phyloP scores from a whole-genome alignment of 768 basidiomycete species.

The Russula compacta region DNA sequence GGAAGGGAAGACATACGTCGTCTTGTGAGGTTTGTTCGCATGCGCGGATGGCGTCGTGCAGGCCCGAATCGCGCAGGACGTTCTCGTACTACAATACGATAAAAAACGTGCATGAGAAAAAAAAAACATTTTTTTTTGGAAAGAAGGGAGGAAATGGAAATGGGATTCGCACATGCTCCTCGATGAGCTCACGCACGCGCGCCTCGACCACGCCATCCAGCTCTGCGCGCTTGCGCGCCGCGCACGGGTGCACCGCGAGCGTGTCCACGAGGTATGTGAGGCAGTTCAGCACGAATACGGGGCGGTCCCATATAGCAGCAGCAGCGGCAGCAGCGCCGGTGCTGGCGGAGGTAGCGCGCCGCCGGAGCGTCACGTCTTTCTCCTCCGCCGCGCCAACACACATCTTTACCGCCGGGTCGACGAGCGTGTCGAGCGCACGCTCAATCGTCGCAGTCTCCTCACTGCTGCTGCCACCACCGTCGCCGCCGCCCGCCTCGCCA shows the following conservation, averaged over 20 bases:
- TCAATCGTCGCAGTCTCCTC: conserved; percentile 38
- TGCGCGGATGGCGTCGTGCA: conserved; percentile 38
- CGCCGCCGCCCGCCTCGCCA: conserved; percentile 8
- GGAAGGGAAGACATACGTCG: conserved; percentile 28
- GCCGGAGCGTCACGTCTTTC: conserved; percentile 56
- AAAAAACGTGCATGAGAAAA: not conserved
- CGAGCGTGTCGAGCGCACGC: conserved; percentile 72
- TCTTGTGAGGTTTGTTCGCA: conserved; percentile 31
- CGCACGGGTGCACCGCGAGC: conserved; percentile 62
- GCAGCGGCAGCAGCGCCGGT: conserved; percentile 27
- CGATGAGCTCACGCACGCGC: conserved; percentile 54
- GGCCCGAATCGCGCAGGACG: conserved; percentile 46
- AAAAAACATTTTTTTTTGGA: conserved; percentile 1
- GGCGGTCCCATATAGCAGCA: conserved; percentile 55
- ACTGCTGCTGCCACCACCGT: not conserved
- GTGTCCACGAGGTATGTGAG: conserved; percentile 71
- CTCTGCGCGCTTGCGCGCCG: conserved; percentile 44
- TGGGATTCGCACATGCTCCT: conserved; percentile 64
- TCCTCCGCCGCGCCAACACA: conserved; percentile 59
- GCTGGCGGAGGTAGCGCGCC: conserved; percentile 12
- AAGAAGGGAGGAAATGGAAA: not conserved
- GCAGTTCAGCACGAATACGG: conserved; percentile 82
- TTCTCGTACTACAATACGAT: conserved; percentile 34
- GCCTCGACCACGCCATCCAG: conserved; percentile 55
- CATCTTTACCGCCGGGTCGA: conserved; percentile 78